Percentiles rank a stretch among this genome's conserved stretches.
Conservation (phyloP, 2,329 filamentous ascomycete genomes). For the Microthyrium microscopicum region DNA sequence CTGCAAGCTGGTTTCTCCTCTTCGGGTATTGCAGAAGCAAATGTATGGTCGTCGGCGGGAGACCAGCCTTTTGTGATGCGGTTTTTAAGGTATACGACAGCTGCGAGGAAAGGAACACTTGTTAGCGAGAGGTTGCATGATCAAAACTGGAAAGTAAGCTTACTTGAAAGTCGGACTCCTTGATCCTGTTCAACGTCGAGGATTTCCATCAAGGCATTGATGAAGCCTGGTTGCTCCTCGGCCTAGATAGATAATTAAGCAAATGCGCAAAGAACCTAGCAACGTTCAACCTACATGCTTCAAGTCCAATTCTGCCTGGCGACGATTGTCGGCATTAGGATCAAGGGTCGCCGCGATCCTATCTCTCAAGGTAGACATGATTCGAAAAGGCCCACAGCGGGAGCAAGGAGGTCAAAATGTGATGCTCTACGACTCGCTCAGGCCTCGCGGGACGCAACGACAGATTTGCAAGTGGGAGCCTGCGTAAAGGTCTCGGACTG, state of each 20-base stretch:
- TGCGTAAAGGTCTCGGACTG: too few species aligned
- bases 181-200: slow-evolving; percentile 75
- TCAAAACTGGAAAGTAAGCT: slow-evolving; percentile 20
- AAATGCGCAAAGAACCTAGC: slow-evolving; percentile 5
- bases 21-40: slow-evolving; percentile 63
- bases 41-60: slow-evolving; percentile 55
- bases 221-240: slow-evolving; percentile 78
- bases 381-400: too few species aligned
- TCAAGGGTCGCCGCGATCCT: slow-evolving; percentile 64
- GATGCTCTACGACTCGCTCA: too few species aligned
- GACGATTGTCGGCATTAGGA: slow-evolving; percentile 55
- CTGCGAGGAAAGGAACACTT: slow-evolving; percentile 28
- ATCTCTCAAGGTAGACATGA: slow-evolving; percentile 57
- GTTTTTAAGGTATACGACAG: slow-evolving; percentile 96
- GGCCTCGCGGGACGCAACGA: too few species aligned
- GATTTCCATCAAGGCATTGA: slow-evolving; percentile 79
- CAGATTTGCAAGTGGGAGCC: too few species aligned
- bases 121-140: slow-evolving; percentile 10
- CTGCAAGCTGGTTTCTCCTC: slow-evolving; percentile 78
- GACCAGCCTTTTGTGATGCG: slow-evolving; percentile 87
- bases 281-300: slow-evolving; percentile 47
- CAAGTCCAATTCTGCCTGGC: slow-evolving; percentile 63
- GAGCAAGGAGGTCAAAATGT: too few species aligned
- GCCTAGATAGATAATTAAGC: slow-evolving; percentile 38
- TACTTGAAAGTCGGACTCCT: slow-evolving; percentile 78